These are phyloP conservation scores for Gillenia trifoliata DNA, from an alignment of 306 rosid genomes.

Conservation along the genomic window DNA sequence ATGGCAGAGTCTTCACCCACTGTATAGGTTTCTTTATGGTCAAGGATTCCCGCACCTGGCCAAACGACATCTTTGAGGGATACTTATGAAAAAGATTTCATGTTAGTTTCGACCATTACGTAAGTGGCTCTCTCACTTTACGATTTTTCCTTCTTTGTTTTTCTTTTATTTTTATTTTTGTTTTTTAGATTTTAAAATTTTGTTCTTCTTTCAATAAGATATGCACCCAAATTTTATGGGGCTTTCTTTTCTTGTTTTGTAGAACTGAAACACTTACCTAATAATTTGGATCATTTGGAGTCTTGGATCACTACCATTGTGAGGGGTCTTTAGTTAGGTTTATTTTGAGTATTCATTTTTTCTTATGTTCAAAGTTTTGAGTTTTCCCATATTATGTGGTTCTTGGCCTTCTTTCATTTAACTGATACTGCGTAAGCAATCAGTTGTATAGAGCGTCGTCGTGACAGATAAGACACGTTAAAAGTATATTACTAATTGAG, in stretches of 20 bases:
- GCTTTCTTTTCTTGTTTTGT: not conserved
- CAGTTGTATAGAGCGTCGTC: not conserved
- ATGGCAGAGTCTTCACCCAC: not conserved
- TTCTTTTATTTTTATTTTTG: too few species aligned
- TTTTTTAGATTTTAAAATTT: too few species aligned
- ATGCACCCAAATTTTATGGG: not conserved
- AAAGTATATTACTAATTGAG: not conserved
- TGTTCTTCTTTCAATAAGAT: not conserved
- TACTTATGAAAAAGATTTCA: slow-evolving; percentile 28
- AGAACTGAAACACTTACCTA: not conserved
- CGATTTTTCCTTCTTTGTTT: too few species aligned
- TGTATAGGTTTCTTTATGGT: slow-evolving; percentile 32
- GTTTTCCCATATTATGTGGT: not conserved
- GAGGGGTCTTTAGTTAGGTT: not conserved
- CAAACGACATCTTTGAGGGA: slow-evolving; percentile 37
- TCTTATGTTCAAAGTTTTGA: not conserved
- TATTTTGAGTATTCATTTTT: not conserved
- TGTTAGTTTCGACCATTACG: slow-evolving; percentile 24
- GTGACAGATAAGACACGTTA: not conserved
- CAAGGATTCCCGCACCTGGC: slow-evolving; percentile 54
- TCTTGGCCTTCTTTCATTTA: not conserved
- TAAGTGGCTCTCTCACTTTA: not conserved
- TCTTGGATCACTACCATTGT: not conserved
- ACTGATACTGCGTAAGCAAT: not conserved
- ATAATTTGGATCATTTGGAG: not conserved